Evolutionary conservation across 148 eudicot species (phyloP).

Genomic region (Cornus suecica): DNA sequence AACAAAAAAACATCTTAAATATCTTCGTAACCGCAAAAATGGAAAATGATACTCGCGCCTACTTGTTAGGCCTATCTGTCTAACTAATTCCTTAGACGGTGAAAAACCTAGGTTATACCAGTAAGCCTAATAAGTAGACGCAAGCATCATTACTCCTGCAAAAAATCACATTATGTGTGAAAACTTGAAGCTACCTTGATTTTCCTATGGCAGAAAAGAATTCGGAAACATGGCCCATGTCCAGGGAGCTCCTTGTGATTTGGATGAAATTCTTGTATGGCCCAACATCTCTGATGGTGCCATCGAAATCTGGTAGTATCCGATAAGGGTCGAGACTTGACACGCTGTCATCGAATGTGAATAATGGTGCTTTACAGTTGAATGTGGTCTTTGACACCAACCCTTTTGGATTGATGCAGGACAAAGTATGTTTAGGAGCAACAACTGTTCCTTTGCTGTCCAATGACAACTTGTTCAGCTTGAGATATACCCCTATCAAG

Average conservation of each 20-base stretch:
- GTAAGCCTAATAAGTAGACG: no score
- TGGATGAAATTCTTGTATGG: constrained; percentile 63
- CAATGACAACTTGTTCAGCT: constrained; percentile 41
- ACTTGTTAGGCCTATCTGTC: no score
- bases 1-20: constrained; percentile 7
- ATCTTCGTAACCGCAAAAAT: neutral
- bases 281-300: constrained; percentile 39
- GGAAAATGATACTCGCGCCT: no score
- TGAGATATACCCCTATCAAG: constrained; percentile 62
- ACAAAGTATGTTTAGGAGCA: constrained; percentile 38
- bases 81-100: no score
- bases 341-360: constrained; percentile 30
- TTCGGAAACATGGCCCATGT: constrained; percentile 33
- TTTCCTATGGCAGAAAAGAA: constrained; percentile 44
- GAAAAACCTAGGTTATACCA: no score
- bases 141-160: no score
- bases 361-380: constrained; percentile 49
- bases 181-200: constrained; percentile 42
- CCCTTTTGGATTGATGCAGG: constrained; percentile 61
- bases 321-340: constrained; percentile 38
- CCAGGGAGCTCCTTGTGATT: constrained; percentile 58
- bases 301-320: constrained; percentile 35
- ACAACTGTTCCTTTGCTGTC: constrained; percentile 35
- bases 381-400: constrained; percentile 55
- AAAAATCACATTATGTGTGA: neutral